A percentile compares a stretch with the other conserved stretches of the same genome.
phyloP scores from a whole-genome alignment of 2,329 filamentous ascomycete species.

The Plenodomus tracheiphilus region DNA sequence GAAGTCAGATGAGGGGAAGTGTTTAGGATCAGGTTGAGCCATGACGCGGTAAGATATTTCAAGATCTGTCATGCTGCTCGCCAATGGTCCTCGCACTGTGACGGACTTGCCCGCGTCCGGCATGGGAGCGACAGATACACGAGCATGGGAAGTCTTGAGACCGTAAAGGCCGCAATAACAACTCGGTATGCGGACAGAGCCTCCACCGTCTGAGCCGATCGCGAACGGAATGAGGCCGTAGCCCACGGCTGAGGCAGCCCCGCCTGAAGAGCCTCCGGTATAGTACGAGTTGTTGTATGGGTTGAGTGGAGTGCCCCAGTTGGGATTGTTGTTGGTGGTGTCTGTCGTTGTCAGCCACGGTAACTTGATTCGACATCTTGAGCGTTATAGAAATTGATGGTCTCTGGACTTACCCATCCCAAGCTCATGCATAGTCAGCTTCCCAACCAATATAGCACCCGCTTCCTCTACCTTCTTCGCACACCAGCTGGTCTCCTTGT shows the following conservation, averaged over 20 bases:
- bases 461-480: conserved; percentile 71
- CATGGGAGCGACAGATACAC: conserved; percentile 64
- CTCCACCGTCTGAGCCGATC: conserved; percentile 72
- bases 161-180: conserved; percentile 81
- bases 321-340: conserved; percentile 80
- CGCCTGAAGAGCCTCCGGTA: conserved; percentile 79
- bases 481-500: conserved; percentile 68
- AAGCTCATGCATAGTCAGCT: conserved; percentile 79
- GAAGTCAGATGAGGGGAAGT: conserved; percentile 66
- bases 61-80: conserved; percentile 75
- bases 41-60: conserved; percentile 81
- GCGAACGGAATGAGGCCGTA: conserved; percentile 75
- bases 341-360: conserved; percentile 49
- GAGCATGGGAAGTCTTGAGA: conserved; percentile 76
- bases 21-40: conserved; percentile 69
- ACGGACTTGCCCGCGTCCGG: conserved; percentile 63
- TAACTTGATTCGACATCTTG: not conserved
- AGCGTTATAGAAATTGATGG: not conserved
- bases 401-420: conserved; percentile 60
- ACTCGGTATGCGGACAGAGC: conserved; percentile 73
- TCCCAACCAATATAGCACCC: conserved; percentile 75
- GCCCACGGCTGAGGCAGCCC: conserved; percentile 70
- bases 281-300: conserved; percentile 78
- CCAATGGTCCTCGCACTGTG: conserved; percentile 74
- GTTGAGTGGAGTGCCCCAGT: conserved; percentile 74